phyloP scores from a whole-genome alignment of 2,329 filamentous ascomycete species.

The Hypoxylon sp. region DNA sequence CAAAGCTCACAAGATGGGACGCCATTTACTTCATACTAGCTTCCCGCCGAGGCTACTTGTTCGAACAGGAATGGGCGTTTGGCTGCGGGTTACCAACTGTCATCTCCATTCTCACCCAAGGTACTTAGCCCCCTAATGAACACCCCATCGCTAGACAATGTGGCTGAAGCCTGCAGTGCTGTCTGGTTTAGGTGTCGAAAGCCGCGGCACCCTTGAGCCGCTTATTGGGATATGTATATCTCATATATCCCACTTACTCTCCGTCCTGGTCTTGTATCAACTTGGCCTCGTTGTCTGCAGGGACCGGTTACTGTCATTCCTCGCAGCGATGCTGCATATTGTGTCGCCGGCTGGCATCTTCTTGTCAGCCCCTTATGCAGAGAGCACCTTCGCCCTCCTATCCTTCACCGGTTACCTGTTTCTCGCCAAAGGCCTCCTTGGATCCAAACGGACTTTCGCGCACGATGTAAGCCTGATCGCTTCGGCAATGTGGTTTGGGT shows the following conservation, averaged over 20 bases:
- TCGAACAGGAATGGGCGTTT: slow-evolving; percentile 91
- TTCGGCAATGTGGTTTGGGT: slow-evolving; percentile 77
- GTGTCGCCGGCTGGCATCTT: slow-evolving; percentile 91
- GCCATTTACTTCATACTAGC: slow-evolving; percentile 79
- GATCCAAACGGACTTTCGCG: slow-evolving; percentile 43
- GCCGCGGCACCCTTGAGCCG: slow-evolving; percentile 52
- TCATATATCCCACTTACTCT: slow-evolving; percentile 80
- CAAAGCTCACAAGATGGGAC: slow-evolving; percentile 81
- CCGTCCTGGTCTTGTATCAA: slow-evolving; percentile 77
- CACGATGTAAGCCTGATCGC: slow-evolving; percentile 67
- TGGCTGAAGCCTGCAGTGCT: slow-evolving; percentile 42
- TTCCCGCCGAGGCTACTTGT: slow-evolving; percentile 73
- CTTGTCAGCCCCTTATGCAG: slow-evolving; percentile 86
- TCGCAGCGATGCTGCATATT: slow-evolving; percentile 80
- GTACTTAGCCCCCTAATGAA: slow-evolving; percentile 43
- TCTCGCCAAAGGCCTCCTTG: slow-evolving; percentile 68
- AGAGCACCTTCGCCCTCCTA: slow-evolving; percentile 82
- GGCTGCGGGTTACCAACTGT: slow-evolving; percentile 63
- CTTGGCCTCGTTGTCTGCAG: slow-evolving; percentile 71
- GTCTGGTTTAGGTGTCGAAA: slow-evolving; percentile 44
- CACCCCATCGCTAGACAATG: background rate
- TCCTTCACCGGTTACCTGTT: slow-evolving; percentile 79
- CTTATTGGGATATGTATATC: slow-evolving; percentile 75
- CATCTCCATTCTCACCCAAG: slow-evolving; percentile 55
- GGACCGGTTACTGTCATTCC: slow-evolving; percentile 69